phyloP scores from a whole-genome alignment of 257 asterid species.

The Solanum pimpinellifolium region DNA sequence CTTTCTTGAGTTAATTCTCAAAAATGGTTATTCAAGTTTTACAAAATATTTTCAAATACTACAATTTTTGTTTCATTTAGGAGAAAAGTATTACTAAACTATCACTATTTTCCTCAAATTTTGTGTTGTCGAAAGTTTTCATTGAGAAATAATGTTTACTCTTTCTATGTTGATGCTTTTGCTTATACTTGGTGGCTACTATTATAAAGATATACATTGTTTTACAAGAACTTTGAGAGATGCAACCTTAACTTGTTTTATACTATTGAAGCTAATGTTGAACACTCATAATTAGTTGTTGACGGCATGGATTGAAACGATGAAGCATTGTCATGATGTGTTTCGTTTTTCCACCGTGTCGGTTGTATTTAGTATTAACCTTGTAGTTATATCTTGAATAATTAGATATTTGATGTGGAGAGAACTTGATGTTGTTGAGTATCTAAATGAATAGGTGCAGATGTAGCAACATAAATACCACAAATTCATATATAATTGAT shows the following conservation, averaged over 20 bases:
- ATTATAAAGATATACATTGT: too few relatives aligned
- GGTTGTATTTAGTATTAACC: background rate
- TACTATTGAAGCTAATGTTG: background rate
- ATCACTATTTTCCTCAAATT: background rate
- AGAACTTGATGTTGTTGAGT: too few relatives aligned
- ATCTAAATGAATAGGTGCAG: background rate
- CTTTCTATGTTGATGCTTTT: too few relatives aligned
- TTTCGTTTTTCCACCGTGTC: too few relatives aligned
- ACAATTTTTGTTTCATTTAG: too few relatives aligned
- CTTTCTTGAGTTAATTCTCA: background rate
- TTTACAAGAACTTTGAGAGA: too few relatives aligned
- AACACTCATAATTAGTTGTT: background rate
- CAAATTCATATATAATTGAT: too few relatives aligned
- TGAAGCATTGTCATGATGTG: background rate
- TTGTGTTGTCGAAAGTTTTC: background rate
- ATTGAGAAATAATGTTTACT: background rate
- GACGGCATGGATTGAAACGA: background rate
- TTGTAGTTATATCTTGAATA: background rate
- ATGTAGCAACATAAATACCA: background rate
- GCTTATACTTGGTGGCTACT: too few relatives aligned
- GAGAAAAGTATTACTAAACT: too few relatives aligned
- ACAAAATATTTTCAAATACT: too few relatives aligned
- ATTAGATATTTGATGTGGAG: background rate
- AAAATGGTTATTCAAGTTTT: background rate
- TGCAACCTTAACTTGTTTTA: too few relatives aligned